A percentile compares a stretch with the other conserved stretches of the same genome.
Evolutionary conservation across 352 stramenopile genomes (phyloP).

Genomic region (Phytophthora sp.): DNA sequence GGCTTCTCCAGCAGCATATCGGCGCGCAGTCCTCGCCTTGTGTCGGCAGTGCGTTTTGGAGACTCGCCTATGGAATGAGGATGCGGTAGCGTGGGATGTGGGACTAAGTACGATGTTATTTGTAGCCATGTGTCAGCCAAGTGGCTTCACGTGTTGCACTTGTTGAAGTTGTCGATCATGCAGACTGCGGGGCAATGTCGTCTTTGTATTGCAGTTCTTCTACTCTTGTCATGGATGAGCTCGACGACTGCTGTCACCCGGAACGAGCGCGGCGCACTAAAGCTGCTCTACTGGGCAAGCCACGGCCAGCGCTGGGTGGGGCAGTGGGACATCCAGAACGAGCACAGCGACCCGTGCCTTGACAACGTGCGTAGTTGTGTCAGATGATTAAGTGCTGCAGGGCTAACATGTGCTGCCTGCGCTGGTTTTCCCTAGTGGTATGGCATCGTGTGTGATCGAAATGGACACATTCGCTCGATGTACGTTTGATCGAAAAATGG

Average conservation of each 20-base stretch:
- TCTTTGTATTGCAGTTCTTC: not conserved
- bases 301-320: conserved; percentile 52
- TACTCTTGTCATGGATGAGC: conserved; percentile 10
- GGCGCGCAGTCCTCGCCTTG: not conserved
- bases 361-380: conserved; percentile 33
- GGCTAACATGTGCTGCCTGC: not conserved
- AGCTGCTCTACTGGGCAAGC: conserved; percentile 71
- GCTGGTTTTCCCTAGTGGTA: conserved; percentile 50
- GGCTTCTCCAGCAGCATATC: conserved; percentile 88
- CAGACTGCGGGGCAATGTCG: not conserved
- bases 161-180: conserved; percentile 12
- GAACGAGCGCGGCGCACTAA: conserved; percentile 66
- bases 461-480: conserved; percentile 62
- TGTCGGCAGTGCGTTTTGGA: not conserved
- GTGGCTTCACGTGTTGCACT: conserved; percentile 3
- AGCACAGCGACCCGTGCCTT: conserved; percentile 66
- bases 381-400: not conserved
- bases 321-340: conserved; percentile 73
- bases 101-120: conserved; percentile 7
- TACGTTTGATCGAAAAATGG: no score
- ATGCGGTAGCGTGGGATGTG: not conserved
- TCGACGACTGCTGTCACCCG: conserved; percentile 16
- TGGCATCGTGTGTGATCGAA: conserved; percentile 61
- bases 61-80: not conserved
- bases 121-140: conserved; percentile 16